Conservation (phyloP, 345 rosid genomes). For the Citrus mangshanensis region DNA sequence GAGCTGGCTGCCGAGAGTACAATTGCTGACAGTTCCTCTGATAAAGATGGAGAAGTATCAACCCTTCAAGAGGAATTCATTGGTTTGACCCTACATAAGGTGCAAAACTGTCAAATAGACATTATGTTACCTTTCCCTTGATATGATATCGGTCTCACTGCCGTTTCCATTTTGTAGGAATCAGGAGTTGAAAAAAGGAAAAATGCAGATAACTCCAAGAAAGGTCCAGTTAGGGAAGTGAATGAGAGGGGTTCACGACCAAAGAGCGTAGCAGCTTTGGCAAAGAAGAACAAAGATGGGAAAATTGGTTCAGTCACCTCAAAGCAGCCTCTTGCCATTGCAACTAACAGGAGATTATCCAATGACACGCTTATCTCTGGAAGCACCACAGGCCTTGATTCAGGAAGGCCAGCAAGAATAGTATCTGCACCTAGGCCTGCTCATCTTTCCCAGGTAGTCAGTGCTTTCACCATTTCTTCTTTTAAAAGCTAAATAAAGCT, state of each 20-base stretch:
- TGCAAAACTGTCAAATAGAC: background rate
- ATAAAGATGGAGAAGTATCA: background rate
- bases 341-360: slow-evolving; percentile 10
- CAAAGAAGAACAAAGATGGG: slow-evolving; percentile 9
- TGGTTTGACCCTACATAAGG: background rate
- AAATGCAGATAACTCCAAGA: background rate
- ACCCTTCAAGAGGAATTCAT: background rate
- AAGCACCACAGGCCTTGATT: background rate
- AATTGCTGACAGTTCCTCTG: background rate
- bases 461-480: background rate
- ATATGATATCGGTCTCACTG: background rate
- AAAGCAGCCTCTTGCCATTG: slow-evolving; percentile 15
- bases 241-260: background rate
- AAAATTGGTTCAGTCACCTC: slow-evolving; percentile 6
- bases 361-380: background rate
- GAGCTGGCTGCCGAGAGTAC: background rate
- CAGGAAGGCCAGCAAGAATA: background rate
- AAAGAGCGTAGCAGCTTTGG: background rate
- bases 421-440: background rate
- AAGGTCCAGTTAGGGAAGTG: background rate
- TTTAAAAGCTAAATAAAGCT: background rate
- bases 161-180: slow-evolving; percentile 4
- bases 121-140: background rate
- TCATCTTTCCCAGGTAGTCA: background rate
- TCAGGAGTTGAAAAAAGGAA: background rate